Evolutionary conservation across 208 protist genomes (phyloP).

Genomic region (Phytomonas sp.): DNA sequence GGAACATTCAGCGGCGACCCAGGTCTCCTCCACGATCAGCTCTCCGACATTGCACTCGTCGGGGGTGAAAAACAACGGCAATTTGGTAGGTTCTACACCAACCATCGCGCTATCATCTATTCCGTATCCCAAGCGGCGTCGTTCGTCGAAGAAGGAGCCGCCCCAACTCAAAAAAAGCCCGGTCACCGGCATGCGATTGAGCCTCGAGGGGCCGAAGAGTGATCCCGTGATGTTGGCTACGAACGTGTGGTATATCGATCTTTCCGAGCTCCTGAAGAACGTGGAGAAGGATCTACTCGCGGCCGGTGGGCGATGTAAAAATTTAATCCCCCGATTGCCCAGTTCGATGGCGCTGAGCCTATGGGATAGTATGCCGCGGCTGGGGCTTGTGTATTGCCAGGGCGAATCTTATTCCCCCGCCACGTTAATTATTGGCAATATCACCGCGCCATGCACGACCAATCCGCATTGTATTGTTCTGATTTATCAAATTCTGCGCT

Average conservation of each 20-base stretch:
- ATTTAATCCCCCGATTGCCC: background rate
- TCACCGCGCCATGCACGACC: background rate
- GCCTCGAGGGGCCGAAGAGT: background rate
- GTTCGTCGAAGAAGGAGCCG: background rate
- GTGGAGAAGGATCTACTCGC: background rate
- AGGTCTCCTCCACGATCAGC: background rate
- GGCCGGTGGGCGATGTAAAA: background rate
- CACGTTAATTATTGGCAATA: background rate
- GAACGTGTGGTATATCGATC: background rate
- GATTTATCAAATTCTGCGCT: background rate
- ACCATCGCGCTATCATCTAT: background rate
- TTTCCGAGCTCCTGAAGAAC: background rate
- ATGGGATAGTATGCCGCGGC: background rate
- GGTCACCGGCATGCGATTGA: background rate
- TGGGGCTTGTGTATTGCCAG: background rate
- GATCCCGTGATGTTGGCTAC: background rate
- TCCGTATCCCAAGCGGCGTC: background rate
- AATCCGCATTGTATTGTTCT: background rate
- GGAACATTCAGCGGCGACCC: background rate
- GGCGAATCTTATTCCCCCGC: background rate
- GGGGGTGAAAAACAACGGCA: background rate
- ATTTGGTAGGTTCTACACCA: background rate
- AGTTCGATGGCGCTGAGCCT: background rate
- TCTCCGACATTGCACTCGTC: background rate
- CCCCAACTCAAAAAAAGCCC: background rate